These are phyloP conservation scores for Pterocarpus macrocarpus DNA, from an alignment of 306 rosid genomes.

Conservation along the genomic window DNA sequence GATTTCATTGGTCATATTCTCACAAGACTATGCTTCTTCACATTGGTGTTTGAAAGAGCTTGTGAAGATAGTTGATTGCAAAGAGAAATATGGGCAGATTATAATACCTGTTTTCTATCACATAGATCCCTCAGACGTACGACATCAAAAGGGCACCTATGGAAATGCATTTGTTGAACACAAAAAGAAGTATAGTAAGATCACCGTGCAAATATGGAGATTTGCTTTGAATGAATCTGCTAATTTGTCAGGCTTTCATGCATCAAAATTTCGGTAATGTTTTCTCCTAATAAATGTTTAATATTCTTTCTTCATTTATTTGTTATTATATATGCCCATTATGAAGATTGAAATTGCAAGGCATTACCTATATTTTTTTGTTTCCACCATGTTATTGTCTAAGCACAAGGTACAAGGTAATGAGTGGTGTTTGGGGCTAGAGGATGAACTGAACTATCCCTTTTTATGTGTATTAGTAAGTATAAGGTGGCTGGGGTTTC, in stretches of 20 bases:
- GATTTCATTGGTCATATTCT: constrained; percentile 3
- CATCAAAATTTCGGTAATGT: neutral
- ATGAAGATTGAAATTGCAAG: no score
- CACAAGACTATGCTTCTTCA: neutral
- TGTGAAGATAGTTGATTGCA: neutral
- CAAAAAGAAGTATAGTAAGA: neutral
- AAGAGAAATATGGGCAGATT: neutral
- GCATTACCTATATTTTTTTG: no score
- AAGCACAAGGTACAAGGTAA: no score
- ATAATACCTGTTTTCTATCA: neutral
- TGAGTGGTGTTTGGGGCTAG: no score
- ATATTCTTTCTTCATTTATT: no score
- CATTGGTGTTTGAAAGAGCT: constrained; percentile 28
- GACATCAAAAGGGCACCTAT: neutral
- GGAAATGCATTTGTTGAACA: neutral
- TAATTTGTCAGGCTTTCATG: neutral
- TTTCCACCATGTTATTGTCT: no score
- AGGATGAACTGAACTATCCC: no score
- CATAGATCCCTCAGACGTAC: neutral
- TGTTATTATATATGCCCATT: no score
- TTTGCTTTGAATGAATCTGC: neutral
- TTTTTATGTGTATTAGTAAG: no score
- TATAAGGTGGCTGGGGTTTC: no score
- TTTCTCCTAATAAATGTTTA: no score
- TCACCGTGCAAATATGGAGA: neutral